These are phyloP conservation scores for Kingdonia uniflora DNA, from an alignment of 164 flowering plant genomes.

Conservation along the genomic window DNA sequence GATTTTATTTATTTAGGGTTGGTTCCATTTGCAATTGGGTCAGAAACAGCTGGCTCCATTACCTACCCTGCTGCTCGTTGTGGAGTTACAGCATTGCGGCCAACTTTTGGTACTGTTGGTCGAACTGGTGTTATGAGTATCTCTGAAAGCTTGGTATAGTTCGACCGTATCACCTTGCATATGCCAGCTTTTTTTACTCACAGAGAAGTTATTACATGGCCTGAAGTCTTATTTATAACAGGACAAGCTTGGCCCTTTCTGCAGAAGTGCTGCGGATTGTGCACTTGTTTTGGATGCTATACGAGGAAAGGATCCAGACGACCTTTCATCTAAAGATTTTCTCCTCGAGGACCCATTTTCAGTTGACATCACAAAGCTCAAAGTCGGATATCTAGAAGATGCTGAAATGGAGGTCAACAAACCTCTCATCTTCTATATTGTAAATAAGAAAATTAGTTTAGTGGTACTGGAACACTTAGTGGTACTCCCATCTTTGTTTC, in stretches of 20 bases:
- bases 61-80: constrained; percentile 86
- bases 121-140: constrained; percentile 90
- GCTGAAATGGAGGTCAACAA: constrained; percentile 88
- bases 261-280: constrained; percentile 72
- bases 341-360: constrained; percentile 59
- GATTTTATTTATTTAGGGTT: constrained; percentile 32
- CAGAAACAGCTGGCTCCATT: constrained; percentile 90
- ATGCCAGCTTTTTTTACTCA: constrained; percentile 7
- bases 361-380: constrained; percentile 63
- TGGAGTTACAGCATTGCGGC: constrained; percentile 87
- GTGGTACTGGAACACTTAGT: too few species aligned
- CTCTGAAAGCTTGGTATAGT: constrained; percentile 80
- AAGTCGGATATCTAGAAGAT: constrained; percentile 85
- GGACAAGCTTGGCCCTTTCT: constrained; percentile 97
- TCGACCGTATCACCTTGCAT: too few species aligned
- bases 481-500: too few species aligned
- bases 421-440: too few species aligned
- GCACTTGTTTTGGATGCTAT: constrained; percentile 61
- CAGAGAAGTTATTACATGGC: too few species aligned
- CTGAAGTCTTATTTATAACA: constrained; percentile 22
- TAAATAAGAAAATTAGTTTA: too few species aligned
- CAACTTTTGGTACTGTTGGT: constrained; percentile 84
- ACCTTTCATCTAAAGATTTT: constrained; percentile 56
- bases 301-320: constrained; percentile 84
- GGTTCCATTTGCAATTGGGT: constrained; percentile 96